phyloP scores from a whole-genome alignment of 2,329 filamentous ascomycete species.

The Nemania sp. region DNA sequence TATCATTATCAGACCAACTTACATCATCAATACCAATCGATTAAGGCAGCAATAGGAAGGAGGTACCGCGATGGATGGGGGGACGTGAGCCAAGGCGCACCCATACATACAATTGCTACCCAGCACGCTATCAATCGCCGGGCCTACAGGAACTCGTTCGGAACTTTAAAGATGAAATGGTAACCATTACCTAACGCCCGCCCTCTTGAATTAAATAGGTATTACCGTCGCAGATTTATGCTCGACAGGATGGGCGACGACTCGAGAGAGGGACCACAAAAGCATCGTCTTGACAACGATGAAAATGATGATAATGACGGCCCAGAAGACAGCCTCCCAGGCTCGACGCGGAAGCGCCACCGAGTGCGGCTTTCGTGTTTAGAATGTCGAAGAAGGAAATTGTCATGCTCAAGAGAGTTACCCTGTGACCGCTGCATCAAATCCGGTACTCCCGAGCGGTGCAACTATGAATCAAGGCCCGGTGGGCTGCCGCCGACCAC shows the following conservation, averaged over 20 bases:
- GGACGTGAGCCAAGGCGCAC: too few species aligned
- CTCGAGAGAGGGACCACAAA: slow-evolving; percentile 12
- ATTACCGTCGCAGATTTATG: background rate
- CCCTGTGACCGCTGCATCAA: slow-evolving; percentile 67
- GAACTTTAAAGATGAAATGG: background rate
- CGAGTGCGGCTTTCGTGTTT: slow-evolving; percentile 63
- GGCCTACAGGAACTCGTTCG: background rate
- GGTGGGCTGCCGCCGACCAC: slow-evolving; percentile 30
- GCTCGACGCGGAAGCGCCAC: slow-evolving; percentile 60
- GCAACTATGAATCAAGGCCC: slow-evolving; percentile 60
- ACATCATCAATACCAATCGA: slow-evolving; percentile 2
- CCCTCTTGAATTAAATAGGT: too few species aligned
- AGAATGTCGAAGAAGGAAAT: slow-evolving; percentile 63
- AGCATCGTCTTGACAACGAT: slow-evolving; percentile 25
- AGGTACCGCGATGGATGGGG: background rate
- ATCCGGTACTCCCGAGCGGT: slow-evolving; percentile 63
- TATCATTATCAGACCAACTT: slow-evolving; percentile 28
- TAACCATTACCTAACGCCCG: background rate
- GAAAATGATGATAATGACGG: slow-evolving; percentile 34
- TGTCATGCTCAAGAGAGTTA: slow-evolving; percentile 65
- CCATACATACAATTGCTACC: too few species aligned
- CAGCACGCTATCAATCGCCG: background rate
- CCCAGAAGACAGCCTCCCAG: slow-evolving; percentile 36
- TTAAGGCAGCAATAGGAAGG: background rate
- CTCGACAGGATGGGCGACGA: slow-evolving; percentile 24